phyloP scores from a whole-genome alignment of 495 filamentous ascomycete species.

The Letharia lupina region DNA sequence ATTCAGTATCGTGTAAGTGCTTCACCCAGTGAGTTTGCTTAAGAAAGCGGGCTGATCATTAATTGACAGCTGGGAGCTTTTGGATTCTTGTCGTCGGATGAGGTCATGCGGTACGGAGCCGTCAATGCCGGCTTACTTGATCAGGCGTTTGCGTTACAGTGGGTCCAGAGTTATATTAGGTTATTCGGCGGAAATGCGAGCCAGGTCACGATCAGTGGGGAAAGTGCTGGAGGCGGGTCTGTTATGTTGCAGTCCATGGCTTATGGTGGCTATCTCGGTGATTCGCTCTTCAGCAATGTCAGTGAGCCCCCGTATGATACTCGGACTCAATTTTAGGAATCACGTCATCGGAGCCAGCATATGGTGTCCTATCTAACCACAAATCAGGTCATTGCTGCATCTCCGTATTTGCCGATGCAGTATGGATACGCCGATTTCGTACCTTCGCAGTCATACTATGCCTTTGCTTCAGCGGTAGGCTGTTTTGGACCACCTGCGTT shows the following conservation, averaged over 20 bases:
- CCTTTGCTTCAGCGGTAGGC: slow-evolving; percentile 45
- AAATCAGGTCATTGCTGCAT: slow-evolving; percentile 35
- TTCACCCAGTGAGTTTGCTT: slow-evolving; percentile 21
- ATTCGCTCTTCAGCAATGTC: slow-evolving; percentile 35
- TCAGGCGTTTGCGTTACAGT: slow-evolving; percentile 43
- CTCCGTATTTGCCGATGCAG: slow-evolving; percentile 44
- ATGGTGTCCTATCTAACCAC: background rate
- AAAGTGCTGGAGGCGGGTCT: slow-evolving; percentile 45
- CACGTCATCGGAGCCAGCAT: no score
- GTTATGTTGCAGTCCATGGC: slow-evolving; percentile 46
- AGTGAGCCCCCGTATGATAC: background rate
- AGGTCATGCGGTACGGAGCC: slow-evolving; percentile 44
- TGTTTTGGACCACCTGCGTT: slow-evolving; percentile 32
- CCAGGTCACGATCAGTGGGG: slow-evolving; percentile 46
- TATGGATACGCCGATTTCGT: slow-evolving; percentile 44
- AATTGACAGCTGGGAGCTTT: slow-evolving; percentile 51
- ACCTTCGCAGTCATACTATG: slow-evolving; percentile 47
- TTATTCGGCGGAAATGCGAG: slow-evolving; percentile 45
- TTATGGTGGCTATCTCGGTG: slow-evolving; percentile 39
- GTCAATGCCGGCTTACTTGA: slow-evolving; percentile 44
- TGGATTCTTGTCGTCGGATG: slow-evolving; percentile 47
- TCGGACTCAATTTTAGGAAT: no score
- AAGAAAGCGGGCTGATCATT: slow-evolving; percentile 39
- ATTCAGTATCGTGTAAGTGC: slow-evolving; percentile 51
- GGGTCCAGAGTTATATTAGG: slow-evolving; percentile 46